Percentiles rank a stretch among this genome's conserved stretches.
phyloP scores from a whole-genome alignment of 2,329 filamentous ascomycete genomes.

The Aspergillus pseudotamarii region DNA sequence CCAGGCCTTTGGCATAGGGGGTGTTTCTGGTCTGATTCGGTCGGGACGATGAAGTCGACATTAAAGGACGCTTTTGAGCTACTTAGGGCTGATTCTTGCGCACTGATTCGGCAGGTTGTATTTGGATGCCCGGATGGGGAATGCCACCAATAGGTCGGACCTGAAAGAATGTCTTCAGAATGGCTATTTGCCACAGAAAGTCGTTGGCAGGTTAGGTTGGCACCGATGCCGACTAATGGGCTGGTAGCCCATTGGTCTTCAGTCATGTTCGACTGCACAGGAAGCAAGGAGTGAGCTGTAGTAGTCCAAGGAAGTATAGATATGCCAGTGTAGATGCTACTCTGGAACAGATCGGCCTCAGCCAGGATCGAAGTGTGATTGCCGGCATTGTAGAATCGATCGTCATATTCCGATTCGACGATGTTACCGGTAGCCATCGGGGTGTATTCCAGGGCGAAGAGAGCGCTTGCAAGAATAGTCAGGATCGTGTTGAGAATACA shows the following conservation, averaged over 20 bases:
- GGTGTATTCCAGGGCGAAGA: slow-evolving; percentile 7
- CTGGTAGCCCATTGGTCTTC: slow-evolving; percentile 11
- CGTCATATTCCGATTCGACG: slow-evolving; percentile 6
- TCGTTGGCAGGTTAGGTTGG: background rate
- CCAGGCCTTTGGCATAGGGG: background rate
- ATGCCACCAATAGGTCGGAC: slow-evolving; percentile 3
- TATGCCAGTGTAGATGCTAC: slow-evolving; percentile 12
- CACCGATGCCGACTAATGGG: slow-evolving; percentile 12
- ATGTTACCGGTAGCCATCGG: slow-evolving; percentile 1
- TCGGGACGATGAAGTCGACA: slow-evolving; percentile 11
- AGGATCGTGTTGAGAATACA: slow-evolving; percentile 10
- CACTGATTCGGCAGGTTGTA: slow-evolving; percentile 1
- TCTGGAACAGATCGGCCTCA: slow-evolving; percentile 11
- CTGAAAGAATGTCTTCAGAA: slow-evolving; percentile 4
- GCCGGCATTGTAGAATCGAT: background rate
- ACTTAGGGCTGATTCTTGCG: background rate
- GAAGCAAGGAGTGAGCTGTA: slow-evolving; percentile 9
- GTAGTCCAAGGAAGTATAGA: slow-evolving; percentile 19
- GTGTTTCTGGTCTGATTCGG: background rate
- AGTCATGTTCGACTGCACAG: slow-evolving; percentile 12
- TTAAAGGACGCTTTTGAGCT: background rate
- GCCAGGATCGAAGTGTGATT: slow-evolving; percentile 6
- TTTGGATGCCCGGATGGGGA: slow-evolving; percentile 2
- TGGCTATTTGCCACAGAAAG: slow-evolving; percentile 4
- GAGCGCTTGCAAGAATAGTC: slow-evolving; percentile 7